Percentiles rank a stretch among this genome's conserved stretches.
These are phyloP conservation scores for Phanerochaete carnosa DNA, from an alignment of 768 basidiomycete species.

Conservation along the genomic window DNA sequence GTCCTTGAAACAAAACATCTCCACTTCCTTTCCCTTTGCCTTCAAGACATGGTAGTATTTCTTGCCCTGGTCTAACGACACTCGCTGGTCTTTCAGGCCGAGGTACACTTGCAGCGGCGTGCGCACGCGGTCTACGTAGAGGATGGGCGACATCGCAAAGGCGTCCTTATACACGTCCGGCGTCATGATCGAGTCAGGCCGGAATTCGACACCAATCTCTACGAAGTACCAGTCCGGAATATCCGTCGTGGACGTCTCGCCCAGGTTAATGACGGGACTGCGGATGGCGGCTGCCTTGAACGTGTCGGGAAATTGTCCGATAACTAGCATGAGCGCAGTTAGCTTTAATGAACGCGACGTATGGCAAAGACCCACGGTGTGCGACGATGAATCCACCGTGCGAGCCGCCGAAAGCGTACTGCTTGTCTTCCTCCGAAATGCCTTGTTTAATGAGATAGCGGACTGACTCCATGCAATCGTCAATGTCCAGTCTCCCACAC, in stretches of 20 bases:
- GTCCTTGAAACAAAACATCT: slow-evolving; percentile 59
- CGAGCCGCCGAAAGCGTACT: slow-evolving; percentile 60
- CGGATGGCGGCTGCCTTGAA: slow-evolving; percentile 62
- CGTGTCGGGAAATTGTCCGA: slow-evolving; percentile 56
- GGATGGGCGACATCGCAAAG: slow-evolving; percentile 52
- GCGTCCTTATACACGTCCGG: slow-evolving; percentile 42
- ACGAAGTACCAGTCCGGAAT: slow-evolving; percentile 66
- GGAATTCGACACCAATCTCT: slow-evolving; percentile 37
- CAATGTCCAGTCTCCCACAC: slow-evolving; percentile 64
- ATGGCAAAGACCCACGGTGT: slow-evolving; percentile 42
- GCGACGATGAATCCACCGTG: slow-evolving; percentile 67
- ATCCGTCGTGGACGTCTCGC: slow-evolving; percentile 54
- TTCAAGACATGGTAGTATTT: slow-evolving; percentile 67
- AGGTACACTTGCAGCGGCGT: slow-evolving; percentile 56
- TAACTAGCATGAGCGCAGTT: slow-evolving; percentile 45
- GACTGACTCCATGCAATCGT: slow-evolving; percentile 57
- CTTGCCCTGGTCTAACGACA: slow-evolving; percentile 58
- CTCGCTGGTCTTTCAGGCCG: slow-evolving; percentile 59
- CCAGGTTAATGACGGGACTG: slow-evolving; percentile 67
- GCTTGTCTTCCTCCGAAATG: slow-evolving; percentile 47
- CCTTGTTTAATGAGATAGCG: slow-evolving; percentile 47
- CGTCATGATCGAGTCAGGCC: slow-evolving; percentile 36
- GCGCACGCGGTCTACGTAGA: slow-evolving; percentile 44
- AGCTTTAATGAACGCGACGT: not conserved
- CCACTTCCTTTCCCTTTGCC: slow-evolving; percentile 39